A percentile compares a stretch with the other conserved stretches of the same genome.
Evolutionary conservation across 176 grass and related monocot species (phyloP).

Genomic region (Lolium rigidum): DNA sequence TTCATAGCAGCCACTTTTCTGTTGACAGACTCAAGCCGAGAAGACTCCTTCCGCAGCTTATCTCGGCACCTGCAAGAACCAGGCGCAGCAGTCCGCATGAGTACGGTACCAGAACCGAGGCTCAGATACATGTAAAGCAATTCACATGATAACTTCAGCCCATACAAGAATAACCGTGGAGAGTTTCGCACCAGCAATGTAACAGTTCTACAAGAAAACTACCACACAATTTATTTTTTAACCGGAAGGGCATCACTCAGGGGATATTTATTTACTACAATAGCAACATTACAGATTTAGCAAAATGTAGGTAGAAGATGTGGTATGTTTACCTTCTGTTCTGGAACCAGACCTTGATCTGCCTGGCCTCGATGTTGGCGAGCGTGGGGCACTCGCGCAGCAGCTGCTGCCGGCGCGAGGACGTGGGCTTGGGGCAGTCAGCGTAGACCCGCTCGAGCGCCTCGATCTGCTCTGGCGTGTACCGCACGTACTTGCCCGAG

Average conservation of each 20-base stretch:
- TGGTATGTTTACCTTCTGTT: slow-evolving; percentile 99
- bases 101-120: neutral
- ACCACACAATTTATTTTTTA: neutral
- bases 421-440: slow-evolving; percentile 93
- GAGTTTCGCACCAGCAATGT: too few relatives aligned
- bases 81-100: neutral
- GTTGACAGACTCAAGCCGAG: slow-evolving; percentile 87
- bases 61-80: slow-evolving; percentile 74
- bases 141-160: neutral
- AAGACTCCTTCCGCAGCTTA: slow-evolving; percentile 89
- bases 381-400: slow-evolving; percentile 88
- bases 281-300: too few relatives aligned
- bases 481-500: slow-evolving; percentile 87
- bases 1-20: slow-evolving; percentile 95
- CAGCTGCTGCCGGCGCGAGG: slow-evolving; percentile 78
- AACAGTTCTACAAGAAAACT: too few relatives aligned
- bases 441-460: slow-evolving; percentile 82
- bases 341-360: slow-evolving; percentile 99
- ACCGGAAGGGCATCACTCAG: neutral
- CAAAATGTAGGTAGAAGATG: too few relatives aligned
- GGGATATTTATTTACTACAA: too few relatives aligned
- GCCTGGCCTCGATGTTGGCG: slow-evolving; percentile 87
- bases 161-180: too few relatives aligned
- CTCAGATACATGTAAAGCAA: neutral
- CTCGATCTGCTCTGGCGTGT: slow-evolving; percentile 94